Evolutionary conservation across 139 green algal genomes (phyloP).

Genomic region (Coccomyxa sp.): DNA sequence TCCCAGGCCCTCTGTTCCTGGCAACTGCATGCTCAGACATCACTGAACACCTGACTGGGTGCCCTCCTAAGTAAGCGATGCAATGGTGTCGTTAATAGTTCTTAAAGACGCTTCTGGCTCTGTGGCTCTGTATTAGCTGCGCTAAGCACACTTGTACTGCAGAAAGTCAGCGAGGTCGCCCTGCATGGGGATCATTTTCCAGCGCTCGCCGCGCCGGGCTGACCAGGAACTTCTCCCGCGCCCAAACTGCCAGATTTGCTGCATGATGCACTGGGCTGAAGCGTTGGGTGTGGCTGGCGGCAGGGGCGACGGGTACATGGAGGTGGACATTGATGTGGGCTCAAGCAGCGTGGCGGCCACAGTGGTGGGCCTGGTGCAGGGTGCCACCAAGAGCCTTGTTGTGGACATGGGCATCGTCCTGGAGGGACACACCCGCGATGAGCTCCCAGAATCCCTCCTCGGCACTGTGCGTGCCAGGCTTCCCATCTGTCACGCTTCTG

Average conservation of each 20-base stretch:
- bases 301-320: constrained; percentile 22
- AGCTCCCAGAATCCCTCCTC: constrained; percentile 38
- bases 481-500: background rate
- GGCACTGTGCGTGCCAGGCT: constrained; percentile 24
- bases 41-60: background rate
- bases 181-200: too few relatives aligned
- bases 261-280: too few relatives aligned
- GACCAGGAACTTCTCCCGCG: too few relatives aligned
- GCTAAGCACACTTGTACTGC: too few relatives aligned
- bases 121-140: background rate
- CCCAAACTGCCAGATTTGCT: too few relatives aligned
- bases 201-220: too few relatives aligned
- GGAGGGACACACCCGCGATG: constrained; percentile 25
- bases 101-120: background rate
- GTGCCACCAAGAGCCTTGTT: constrained; percentile 26
- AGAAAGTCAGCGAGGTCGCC: too few relatives aligned
- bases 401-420: constrained; percentile 42
- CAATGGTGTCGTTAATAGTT: background rate
- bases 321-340: constrained; percentile 47
- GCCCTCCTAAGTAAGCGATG: background rate
- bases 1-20: background rate
- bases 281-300: background rate
- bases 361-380: constrained; percentile 31
- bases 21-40: background rate
- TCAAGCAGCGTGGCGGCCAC: constrained; percentile 26